Evolutionary conservation across 495 filamentous ascomycete species (phyloP).

Genomic region (Polyplosphaeria fusca): DNA sequence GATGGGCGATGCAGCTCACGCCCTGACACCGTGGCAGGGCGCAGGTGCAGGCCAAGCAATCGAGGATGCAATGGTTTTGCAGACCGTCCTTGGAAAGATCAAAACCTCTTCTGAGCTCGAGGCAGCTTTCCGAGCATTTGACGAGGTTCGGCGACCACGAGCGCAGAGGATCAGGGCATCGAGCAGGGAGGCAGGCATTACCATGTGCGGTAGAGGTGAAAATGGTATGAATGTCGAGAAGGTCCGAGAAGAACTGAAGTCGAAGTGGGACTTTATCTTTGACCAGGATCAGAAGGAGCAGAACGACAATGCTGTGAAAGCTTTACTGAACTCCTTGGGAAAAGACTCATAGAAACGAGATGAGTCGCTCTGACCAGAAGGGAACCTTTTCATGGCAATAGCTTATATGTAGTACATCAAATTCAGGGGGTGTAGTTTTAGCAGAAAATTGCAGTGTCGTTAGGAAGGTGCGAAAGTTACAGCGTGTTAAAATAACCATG

Average conservation of each 20-base stretch:
- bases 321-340: too few species aligned
- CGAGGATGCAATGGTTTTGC: constrained; percentile 10
- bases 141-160: constrained; percentile 29
- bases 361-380: too few species aligned
- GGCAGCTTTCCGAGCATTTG: constrained; percentile 22
- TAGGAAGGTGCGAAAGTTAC: too few species aligned
- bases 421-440: too few species aligned
- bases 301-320: too few species aligned
- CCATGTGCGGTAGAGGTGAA: background rate
- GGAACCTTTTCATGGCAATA: too few species aligned
- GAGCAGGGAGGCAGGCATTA: background rate
- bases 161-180: constrained; percentile 20
- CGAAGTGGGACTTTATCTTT: background rate
- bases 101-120: background rate
- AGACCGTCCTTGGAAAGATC: background rate
- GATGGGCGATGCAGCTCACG: constrained; percentile 17
- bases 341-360: too few species aligned
- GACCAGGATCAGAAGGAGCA: too few species aligned
- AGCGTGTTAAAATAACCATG: too few species aligned
- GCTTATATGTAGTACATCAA: too few species aligned
- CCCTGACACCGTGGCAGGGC: constrained; percentile 9
- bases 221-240: background rate
- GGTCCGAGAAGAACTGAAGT: background rate
- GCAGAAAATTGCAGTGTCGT: too few species aligned
- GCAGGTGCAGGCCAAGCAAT: background rate